Base-by-base conservation (phyloP, 1,284 basidiomycete species). In the Tylopilus orsonianus region DNA sequence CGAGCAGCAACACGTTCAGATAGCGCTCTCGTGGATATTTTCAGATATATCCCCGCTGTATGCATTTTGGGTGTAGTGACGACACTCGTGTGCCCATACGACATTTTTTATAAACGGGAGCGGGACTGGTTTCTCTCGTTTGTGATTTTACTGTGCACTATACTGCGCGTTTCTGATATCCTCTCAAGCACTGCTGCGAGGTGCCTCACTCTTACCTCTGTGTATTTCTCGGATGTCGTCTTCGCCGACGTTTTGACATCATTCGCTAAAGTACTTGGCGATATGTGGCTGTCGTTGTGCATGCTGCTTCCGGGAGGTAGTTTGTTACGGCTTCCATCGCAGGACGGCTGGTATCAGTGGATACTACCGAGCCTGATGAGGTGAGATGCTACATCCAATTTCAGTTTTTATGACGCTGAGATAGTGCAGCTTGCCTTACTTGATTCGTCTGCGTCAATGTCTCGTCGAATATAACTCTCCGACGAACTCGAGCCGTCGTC, bases 201-300 rank as follows among this genome's bases (percentile, higher is more conserved):
- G 56, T 94, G 93, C 62, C 59, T 94, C 26, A 78, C 85, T 39
- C 82, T 89, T 20, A 74, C 82, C 0, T 79, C 83, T 1, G 77
- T 95, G 37, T 83, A 86, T 64, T 99, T 99, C 69, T 85, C 86
- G 35, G 95, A 99, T 63, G 85, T 99, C 39, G 81, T 99, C 39
- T 83, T 97, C 49, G 95, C 96, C 47, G 97, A 99, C 77, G 83
- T 97, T 52, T 81, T 97, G 60, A 99, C 97, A 0, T 97, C 93
- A 0, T 97, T 93, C 59, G 94, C 97, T 35, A 97, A 97, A 71
- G 94, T 99, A 23, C 75, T 98, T 30, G 97, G 94, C 14, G 96
- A 99, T 61, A 74, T 96, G 41, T 98, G 91, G 90, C 73, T 97
- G 20, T 93, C 90, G 1, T 61, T 87, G 3, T 87, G 80, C 65